Evolutionary conservation across 2,329 filamentous ascomycete genomes (phyloP).

Genomic region (Neonectria faginata): DNA sequence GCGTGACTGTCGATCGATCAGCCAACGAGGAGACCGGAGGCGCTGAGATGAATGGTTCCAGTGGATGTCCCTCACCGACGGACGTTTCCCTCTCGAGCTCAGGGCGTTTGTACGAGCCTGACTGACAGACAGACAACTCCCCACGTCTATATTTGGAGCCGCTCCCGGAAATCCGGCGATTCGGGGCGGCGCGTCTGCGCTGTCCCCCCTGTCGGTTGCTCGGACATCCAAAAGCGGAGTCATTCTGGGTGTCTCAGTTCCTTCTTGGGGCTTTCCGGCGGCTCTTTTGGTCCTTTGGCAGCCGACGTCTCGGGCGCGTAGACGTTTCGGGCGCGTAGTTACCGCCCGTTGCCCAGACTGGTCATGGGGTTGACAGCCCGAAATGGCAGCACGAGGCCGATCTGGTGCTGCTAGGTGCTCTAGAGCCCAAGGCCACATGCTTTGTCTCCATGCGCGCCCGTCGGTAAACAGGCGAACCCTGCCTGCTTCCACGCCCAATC

Average conservation of each 20-base stretch:
- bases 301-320: too few species aligned
- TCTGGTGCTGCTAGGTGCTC: too few species aligned
- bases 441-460: too few species aligned
- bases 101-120: neutral
- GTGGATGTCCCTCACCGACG: conserved; percentile 1
- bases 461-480: too few species aligned
- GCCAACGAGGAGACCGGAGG: neutral
- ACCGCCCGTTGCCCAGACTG: neutral
- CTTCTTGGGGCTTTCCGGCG: neutral
- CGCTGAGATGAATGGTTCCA: neutral
- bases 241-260: too few species aligned
- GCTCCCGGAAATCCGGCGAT: neutral
- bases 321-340: too few species aligned
- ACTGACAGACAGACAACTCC: neutral
- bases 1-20: neutral
- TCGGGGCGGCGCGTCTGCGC: neutral
- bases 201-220: neutral
- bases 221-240: neutral
- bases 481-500: neutral
- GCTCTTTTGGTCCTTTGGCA: neutral
- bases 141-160: conserved; percentile 3
- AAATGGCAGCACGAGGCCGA: neutral
- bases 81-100: neutral
- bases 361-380: neutral
- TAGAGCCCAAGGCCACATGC: too few species aligned